phyloP scores from a whole-genome alignment of 768 basidiomycete genomes.

The Naganishia kalamii region DNA sequence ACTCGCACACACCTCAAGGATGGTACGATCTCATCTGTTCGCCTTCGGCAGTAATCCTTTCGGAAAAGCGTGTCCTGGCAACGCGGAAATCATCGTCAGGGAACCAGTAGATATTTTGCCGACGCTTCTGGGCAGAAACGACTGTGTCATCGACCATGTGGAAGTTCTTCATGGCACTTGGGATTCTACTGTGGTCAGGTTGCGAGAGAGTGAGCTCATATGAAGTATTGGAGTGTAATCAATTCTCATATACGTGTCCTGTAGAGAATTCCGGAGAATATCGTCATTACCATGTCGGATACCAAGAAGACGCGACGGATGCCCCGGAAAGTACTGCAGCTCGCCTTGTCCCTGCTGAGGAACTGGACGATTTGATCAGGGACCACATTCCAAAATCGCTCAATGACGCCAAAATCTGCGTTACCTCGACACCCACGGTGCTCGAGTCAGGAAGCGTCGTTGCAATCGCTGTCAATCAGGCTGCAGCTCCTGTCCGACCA shows the following conservation, averaged over 20 bases:
- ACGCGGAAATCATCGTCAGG: not conserved
- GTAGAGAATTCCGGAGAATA: not conserved
- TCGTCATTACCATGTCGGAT: not conserved
- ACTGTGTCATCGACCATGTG: not conserved
- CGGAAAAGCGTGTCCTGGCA: not conserved
- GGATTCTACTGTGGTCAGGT: not conserved
- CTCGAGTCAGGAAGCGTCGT: not conserved
- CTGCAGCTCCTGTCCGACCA: not conserved
- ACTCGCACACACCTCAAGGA: not conserved
- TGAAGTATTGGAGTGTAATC: not conserved
- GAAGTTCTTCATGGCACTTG: not conserved
- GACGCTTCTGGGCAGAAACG: not conserved
- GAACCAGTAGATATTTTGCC: slow-evolving; percentile 9
- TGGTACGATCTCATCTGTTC: slow-evolving; percentile 7
- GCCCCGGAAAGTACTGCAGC: not conserved
- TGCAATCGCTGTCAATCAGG: not conserved
- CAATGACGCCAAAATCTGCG: not conserved
- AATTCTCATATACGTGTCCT: not conserved
- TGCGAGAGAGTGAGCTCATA: slow-evolving; percentile 3
- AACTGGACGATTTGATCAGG: not conserved
- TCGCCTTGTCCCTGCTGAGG: not conserved
- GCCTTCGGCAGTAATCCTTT: slow-evolving; percentile 17
- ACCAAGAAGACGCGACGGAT: not conserved
- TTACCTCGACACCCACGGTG: not conserved
- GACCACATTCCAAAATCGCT: not conserved